Evolutionary conservation across 768 basidiomycete genomes (phyloP).

Genomic region (Amanita pallidorosea): DNA sequence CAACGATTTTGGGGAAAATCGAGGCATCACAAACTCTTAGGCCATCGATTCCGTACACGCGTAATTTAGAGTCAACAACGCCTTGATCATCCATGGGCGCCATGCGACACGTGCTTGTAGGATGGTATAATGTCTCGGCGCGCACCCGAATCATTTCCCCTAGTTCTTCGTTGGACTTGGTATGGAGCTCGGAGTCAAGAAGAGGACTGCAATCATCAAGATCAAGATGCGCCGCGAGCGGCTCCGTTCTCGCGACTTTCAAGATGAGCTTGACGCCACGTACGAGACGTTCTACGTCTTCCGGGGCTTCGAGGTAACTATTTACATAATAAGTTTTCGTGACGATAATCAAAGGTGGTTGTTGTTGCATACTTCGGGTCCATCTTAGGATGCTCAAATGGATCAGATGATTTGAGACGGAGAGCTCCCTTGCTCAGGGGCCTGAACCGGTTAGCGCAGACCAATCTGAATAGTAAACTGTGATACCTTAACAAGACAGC

Average conservation of each 20-base stretch:
- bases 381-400: constrained; percentile 24
- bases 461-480: not conserved
- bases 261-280: constrained; percentile 25
- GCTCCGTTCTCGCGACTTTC: constrained; percentile 24
- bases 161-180: constrained; percentile 26
- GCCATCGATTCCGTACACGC: constrained; percentile 32
- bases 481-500: constrained; percentile 23
- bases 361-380: constrained; percentile 26
- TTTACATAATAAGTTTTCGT: not conserved
- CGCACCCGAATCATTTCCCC: constrained; percentile 26
- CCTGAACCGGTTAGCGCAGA: constrained; percentile 11
- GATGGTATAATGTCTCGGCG: constrained; percentile 37
- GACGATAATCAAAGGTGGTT: not conserved
- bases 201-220: constrained; percentile 16
- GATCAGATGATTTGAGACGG: constrained; percentile 23
- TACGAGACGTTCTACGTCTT: constrained; percentile 27
- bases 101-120: constrained; percentile 34
- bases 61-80: constrained; percentile 32
- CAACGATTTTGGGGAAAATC: constrained; percentile 27
- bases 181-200: constrained; percentile 24
- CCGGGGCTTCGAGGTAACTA: constrained; percentile 26
- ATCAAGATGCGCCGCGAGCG: constrained; percentile 22
- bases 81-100: constrained; percentile 27
- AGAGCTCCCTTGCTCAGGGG: constrained; percentile 29
- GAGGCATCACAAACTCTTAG: constrained; percentile 33